Conservation (phyloP, 2,329 filamentous ascomycete genomes). For the Venturia carpophila region DNA sequence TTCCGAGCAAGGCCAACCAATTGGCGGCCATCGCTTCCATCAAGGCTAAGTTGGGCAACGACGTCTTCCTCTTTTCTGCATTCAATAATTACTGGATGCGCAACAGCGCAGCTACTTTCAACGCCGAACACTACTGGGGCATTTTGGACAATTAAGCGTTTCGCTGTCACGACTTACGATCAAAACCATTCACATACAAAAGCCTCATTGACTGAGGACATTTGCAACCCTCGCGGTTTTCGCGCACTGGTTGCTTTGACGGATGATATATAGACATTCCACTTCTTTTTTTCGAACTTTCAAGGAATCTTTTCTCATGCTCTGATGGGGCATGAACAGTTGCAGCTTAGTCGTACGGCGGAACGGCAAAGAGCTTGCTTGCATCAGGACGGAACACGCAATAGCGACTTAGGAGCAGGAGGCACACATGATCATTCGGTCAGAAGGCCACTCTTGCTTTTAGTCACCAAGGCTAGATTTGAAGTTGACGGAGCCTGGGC, state of each 20-base stretch:
- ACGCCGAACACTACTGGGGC: slow-evolving; percentile 73
- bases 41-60: slow-evolving; percentile 48
- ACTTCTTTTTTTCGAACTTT: not conserved
- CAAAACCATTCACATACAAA: not conserved
- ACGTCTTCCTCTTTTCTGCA: slow-evolving; percentile 67
- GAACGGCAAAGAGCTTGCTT: not conserved
- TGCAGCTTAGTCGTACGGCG: not conserved
- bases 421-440: not conserved
- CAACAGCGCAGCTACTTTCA: slow-evolving; percentile 53
- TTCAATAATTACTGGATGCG: slow-evolving; percentile 77
- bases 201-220: not conserved
- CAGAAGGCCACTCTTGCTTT: not conserved
- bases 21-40: slow-evolving; percentile 57
- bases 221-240: not conserved
- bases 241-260: not conserved
- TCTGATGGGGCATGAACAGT: not conserved
- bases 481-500: not conserved
- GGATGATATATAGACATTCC: not conserved
- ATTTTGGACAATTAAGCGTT: slow-evolving; percentile 31
- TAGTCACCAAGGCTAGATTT: not conserved
- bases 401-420: not conserved
- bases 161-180: not conserved
- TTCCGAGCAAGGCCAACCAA: slow-evolving; percentile 63
- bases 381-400: too few species aligned
- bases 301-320: not conserved